Base-by-base conservation (phyloP, 176 grass and related monocot genomes). In the Eragrostis curvula region DNA sequence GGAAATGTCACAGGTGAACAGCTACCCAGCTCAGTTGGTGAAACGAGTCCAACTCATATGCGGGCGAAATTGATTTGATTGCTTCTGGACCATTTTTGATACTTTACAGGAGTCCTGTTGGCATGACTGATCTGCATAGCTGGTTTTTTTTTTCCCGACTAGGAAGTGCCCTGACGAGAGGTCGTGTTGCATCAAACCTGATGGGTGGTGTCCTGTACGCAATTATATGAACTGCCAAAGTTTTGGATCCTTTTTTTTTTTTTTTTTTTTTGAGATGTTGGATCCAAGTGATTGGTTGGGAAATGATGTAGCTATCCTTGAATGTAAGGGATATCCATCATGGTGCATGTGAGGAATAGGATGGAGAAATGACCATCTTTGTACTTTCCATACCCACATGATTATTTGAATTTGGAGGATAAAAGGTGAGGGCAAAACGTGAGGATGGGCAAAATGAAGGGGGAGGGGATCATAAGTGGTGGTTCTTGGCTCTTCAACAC, bases 51-150 rank as follows among this genome's bases (percentile, higher is more conserved):
- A 76, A 51, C 50, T 83, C 75, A 90, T 70, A 74, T 81, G 15
- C 89, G 80, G 95, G 95, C 43, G 95, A 97, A 83, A 97, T 97
- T 87, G 95, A 94, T 87, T 87, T 94, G 81, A 92, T 71, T 30
- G 16, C 21, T 30, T 83, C 84, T 63, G 64, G 73, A 40, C 59
- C 80, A 85, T 84, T 50, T 41, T 82, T 84, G 70, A 75, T 80
- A 84, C 71, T 71, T 76, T 11, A 68, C 44, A 63, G 51, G 74
- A 66, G 39, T 39, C 51, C 81, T 82, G 46, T 75, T 39, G 47
- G 46, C 39, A 78, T 68, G 80, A 36, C 66, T 80, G 75, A 48
- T 66, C 69, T 60, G 25, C 60, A 51, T 87, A 74, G 75, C 61
- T 74, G 68, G 53, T 84, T 44, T 74, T 81, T 62, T 62, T 36